Evolutionary conservation across 768 basidiomycete species (phyloP).

Genomic region (Podaxis rugospora): DNA sequence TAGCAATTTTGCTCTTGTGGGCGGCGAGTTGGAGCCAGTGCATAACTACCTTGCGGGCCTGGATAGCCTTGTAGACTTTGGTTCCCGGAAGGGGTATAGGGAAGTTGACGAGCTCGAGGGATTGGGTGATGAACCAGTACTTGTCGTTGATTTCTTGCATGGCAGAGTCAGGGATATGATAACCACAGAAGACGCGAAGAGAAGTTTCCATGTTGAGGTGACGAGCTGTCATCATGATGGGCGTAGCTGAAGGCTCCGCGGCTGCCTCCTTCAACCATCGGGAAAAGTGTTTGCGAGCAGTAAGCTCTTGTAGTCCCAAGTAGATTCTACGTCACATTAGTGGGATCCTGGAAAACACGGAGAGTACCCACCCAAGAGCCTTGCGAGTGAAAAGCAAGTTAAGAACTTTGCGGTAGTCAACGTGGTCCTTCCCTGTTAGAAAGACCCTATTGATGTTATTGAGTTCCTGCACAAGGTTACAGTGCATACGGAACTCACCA

Average conservation of each 20-base stretch:
- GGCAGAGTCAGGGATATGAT: constrained; percentile 79
- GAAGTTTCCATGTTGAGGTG: constrained; percentile 97
- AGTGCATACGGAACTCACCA: constrained; percentile 47
- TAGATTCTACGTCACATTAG: constrained; percentile 56
- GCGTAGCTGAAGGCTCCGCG: constrained; percentile 42
- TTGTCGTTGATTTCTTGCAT: constrained; percentile 82
- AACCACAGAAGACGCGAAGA: constrained; percentile 91
- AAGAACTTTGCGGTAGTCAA: constrained; percentile 88
- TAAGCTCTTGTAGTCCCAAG: constrained; percentile 74
- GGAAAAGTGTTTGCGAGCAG: constrained; percentile 72
- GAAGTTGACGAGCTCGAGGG: constrained; percentile 98
- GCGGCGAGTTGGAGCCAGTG: constrained; percentile 79
- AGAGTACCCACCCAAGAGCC: constrained; percentile 68
- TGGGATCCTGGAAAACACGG: neutral
- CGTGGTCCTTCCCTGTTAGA: constrained; percentile 87
- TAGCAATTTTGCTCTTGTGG: constrained; percentile 69
- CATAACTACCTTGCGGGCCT: constrained; percentile 84
- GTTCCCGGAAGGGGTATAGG: constrained; percentile 93
- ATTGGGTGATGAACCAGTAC: constrained; percentile 94
- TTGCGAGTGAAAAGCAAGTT: constrained; percentile 93
- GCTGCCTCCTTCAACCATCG: constrained; percentile 64
- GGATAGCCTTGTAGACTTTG: constrained; percentile 90
- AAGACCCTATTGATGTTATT: constrained; percentile 70
- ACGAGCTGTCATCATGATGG: constrained; percentile 90
- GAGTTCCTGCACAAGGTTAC: neutral